Evolutionary conservation across 768 basidiomycete genomes (phyloP), one percentile per base, ranked within the genome.

Genomic region (Grammothele lineata): DNA sequence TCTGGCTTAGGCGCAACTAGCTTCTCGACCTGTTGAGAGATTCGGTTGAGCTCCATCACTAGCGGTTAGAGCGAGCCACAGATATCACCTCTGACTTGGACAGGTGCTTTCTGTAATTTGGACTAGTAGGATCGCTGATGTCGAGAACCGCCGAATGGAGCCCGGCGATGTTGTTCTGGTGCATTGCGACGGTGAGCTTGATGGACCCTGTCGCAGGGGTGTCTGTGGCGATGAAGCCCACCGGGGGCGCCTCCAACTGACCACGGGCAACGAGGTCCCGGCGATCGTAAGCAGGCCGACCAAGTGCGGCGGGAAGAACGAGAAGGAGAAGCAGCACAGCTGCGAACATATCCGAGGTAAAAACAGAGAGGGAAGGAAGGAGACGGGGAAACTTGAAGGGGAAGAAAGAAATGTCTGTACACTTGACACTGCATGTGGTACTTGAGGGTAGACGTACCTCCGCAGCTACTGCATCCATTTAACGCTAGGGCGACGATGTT

Each of bases 51-150:
- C 4, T 32, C n/a, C 25, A n/a, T 4, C 9, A 22, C n/a, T 17
- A 26, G 9, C n/a, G 12, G 6, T 5, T 5, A n/a, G n/a, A n/a
- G n/a, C n/a, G n/a, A n/a, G 10, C 19, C 6, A 14, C 8, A 6
- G 15, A 36, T 17, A n/a, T 8, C 47, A 40, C 52, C 44, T 48
- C 47, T 4, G 25, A 35, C 40, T 54, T 54, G 35, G 43, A 42
- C 23, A 54, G 53, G 26, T 54, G 53, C 12, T 54, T 40, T 12
- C 53, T 48, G 15, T 54, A 54, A n/a, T 59, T 51, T 7, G 61
- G 48, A 53, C 62, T 70, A 17, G 57, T 51, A 4, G 72, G 70
- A n/a, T 65, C 63, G 45, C 67, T 69, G 57, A 71, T 67, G 25
- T 62, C 67, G 37, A 62, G 50, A 9, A 71, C 57, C 3, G 42